Base-by-base conservation (phyloP, 2,329 filamentous ascomycete genomes). In the Trichophyton mentagrophytes region DNA sequence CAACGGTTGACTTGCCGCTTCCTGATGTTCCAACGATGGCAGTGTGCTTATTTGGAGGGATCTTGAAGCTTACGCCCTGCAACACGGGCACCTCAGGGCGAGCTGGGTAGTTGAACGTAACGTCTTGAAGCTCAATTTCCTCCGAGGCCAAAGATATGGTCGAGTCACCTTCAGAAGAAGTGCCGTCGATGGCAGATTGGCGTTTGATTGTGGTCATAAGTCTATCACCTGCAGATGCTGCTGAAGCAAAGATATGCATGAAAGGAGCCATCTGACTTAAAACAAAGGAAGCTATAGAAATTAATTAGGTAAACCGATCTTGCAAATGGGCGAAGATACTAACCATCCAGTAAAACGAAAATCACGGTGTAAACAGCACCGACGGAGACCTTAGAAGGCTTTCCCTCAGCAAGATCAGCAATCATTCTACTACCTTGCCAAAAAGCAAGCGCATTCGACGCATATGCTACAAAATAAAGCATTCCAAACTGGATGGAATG, bases 401-500 rank as follows among this genome's bases (percentile, higher is more conserved):
- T 61, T 9, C 63, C 49, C 0, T 74, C 75, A 1, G 74, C 77
- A 8, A 72, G 62, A 69, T 69, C 62, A 61, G 70, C 58, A 59
- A 83, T 78, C 62, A 79, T 79, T 46, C 73, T 76, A 62, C 81
- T 84, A 40, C 84, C 84, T 67, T 85, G 79, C 82, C 82, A 87
- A 67, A 85, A 86, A 0, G 83, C 82, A 7, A 87, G 74, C 0
- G 81, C 82, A 68, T 86, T 86, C 3, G 82, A 82, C 0, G 82
- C 78, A 65, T 85, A 86, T 7, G 83, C 81, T 64, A 87, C 80
- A 64, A 87, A 86, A 68, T 85, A 87, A 3, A 86, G 71, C 13
- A 79, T 68, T 2, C 83, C 83, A 8, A 81, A 76, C 67, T 85
- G 82, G 0, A 80, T 67, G 1, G 80, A 84, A 33, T 79, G 76